phyloP scores from a whole-genome alignment of 2,329 filamentous ascomycete species.

The Purpureocillium lavendulum region DNA sequence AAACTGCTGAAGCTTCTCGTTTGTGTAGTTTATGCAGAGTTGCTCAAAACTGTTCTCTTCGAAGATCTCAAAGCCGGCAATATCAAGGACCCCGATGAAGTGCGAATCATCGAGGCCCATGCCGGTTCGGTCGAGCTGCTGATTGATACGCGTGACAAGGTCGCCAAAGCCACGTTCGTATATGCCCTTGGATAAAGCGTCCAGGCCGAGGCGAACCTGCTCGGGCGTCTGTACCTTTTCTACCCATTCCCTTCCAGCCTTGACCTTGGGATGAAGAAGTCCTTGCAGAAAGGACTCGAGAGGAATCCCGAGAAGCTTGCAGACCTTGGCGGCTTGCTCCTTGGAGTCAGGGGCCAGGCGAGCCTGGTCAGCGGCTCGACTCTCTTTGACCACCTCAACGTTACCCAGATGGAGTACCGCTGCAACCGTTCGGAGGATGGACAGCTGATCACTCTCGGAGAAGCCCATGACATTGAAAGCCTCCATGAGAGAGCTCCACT shows the following conservation, averaged over 20 bases:
- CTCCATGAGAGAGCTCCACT: slow-evolving; percentile 86
- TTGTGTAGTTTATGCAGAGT: slow-evolving; percentile 98
- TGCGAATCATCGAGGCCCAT: slow-evolving; percentile 79
- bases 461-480: slow-evolving; percentile 95
- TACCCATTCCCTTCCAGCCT: slow-evolving; percentile 95
- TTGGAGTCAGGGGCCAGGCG: slow-evolving; percentile 69
- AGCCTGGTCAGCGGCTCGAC: slow-evolving; percentile 83
- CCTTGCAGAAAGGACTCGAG: slow-evolving; percentile 81
- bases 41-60: slow-evolving; percentile 98
- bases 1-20: slow-evolving; percentile 97
- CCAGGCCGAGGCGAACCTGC: slow-evolving; percentile 81
- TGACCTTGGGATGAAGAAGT: slow-evolving; percentile 84
- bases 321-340: slow-evolving; percentile 69
- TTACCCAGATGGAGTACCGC: slow-evolving; percentile 92
- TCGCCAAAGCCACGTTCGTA: slow-evolving; percentile 95
- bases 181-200: slow-evolving; percentile 92
- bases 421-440: slow-evolving; percentile 80
- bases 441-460: slow-evolving; percentile 70
- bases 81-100: slow-evolving; percentile 97
- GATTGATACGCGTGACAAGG: slow-evolving; percentile 84
- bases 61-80: slow-evolving; percentile 98
- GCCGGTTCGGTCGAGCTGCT: slow-evolving; percentile 78
- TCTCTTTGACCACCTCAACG: slow-evolving; percentile 82
- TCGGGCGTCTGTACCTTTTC: slow-evolving; percentile 97
- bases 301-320: slow-evolving; percentile 74